Base-by-base conservation (phyloP, 2,329 filamentous ascomycete genomes). In the Xylariaceae sp. region DNA sequence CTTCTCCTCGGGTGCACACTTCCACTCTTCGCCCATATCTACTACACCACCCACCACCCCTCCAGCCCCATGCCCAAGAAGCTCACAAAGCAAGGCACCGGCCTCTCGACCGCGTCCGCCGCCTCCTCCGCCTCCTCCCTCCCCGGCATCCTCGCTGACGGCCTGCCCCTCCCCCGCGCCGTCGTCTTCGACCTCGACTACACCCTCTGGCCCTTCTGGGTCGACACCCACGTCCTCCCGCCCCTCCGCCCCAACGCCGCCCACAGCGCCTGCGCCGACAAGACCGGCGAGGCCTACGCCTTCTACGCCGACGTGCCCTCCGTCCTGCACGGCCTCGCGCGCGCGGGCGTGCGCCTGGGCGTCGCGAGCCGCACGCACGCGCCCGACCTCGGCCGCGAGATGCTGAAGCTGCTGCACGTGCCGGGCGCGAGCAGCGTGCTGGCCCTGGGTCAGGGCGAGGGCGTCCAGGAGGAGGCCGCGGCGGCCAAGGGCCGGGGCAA, bases 171-270 rank as follows among this genome's bases (percentile, higher is more conserved):
- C 2, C 90, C 90, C 0, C 81, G 83, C 47, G 76, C 95, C 52
- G 77, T 97, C 55, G 87, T 93, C 49, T 96, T 97, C 68, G 93
- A 97, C 64, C 80, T 97, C 48, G 91, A 97, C 73, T 97, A 96
- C 73, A 97, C 93, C 0, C 75, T 97, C n/a, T 97, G 91, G 93
- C 89, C 90, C 4, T 96, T 96, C 68, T 97, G 91, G 91, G 84
- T 95, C 2, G 93, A 97, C 70, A 95, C 89, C 3, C 90, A 96
- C 66, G 85, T 93, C 54, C 79, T 81, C 18, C 77, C 81, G 6
- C 90, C 89, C 0, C 67, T 95, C 15, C 75, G 76, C 51, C 55
- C 72, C 6, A 67, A 71, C 40, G 42, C 68, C 0, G 48, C 60
- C 7, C 64, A 64, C 66, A 68, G 59, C 49, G 60, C 53, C 38